phyloP scores from a whole-genome alignment of 805 yeast species.

The Saturnispora hagleri region DNA sequence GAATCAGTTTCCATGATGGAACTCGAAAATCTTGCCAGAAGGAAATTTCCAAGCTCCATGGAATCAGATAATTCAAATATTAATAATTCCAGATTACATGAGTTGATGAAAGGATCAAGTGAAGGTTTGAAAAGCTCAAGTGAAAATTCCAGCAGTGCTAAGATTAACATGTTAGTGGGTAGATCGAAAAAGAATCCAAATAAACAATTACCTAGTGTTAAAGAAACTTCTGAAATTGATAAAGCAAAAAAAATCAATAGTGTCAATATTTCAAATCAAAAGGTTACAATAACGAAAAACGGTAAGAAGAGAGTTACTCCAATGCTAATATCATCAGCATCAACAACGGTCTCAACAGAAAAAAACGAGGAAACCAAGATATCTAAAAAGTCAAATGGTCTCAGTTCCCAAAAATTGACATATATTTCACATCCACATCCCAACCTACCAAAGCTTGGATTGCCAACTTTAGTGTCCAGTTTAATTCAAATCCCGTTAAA shows the following conservation, averaged over 20 bases:
- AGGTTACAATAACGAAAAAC: conserved; percentile 58
- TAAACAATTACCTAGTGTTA: conserved; percentile 12
- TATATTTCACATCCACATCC: conserved; percentile 4
- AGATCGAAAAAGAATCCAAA: conserved; percentile 26
- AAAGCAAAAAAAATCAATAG: conserved; percentile 7
- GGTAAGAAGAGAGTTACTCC: conserved; percentile 76
- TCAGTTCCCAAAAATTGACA: neutral
- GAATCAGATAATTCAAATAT: conserved; percentile 1
- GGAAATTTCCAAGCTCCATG: neutral
- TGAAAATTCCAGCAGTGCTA: conserved; percentile 1
- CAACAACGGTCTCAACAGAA: conserved; percentile 10
- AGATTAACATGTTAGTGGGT: conserved; percentile 23
- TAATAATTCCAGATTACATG: conserved; percentile 28
- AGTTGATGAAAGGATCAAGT: conserved; percentile 29
- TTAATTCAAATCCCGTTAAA: conserved; percentile 31
- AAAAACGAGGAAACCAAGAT: neutral
- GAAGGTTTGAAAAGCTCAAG: conserved; percentile 2
- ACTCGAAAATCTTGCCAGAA: conserved; percentile 55
- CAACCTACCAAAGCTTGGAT: conserved; percentile 52
- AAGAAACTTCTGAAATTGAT: neutral
- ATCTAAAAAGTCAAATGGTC: neutral
- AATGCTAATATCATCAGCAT: conserved; percentile 43
- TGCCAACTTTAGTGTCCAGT: conserved; percentile 58
- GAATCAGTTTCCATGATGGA: conserved; percentile 74
- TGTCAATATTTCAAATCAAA: conserved; percentile 27